These are phyloP conservation scores for Monosporascus cannonballus DNA, from an alignment of 2,329 filamentous ascomycete species.

Conservation along the genomic window DNA sequence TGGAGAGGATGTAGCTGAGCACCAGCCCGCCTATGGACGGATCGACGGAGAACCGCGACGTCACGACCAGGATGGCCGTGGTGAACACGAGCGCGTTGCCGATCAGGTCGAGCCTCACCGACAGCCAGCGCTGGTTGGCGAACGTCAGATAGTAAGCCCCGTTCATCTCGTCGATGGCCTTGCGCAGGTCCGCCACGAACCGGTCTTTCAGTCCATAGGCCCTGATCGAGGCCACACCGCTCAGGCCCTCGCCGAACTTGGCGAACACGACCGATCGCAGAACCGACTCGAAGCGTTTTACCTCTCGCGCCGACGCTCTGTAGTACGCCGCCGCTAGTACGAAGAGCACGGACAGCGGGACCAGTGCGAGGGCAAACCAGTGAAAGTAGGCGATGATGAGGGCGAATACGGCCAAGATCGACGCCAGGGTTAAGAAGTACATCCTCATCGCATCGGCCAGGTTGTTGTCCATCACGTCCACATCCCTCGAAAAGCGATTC, in stretches of 20 bases:
- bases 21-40: slow-evolving; percentile 85
- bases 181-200: slow-evolving; percentile 64
- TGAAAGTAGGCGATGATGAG: slow-evolving; percentile 94
- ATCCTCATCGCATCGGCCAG: slow-evolving; percentile 85
- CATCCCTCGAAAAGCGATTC: slow-evolving; percentile 91
- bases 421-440: slow-evolving; percentile 80
- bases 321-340: slow-evolving; percentile 82
- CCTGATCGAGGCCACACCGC: slow-evolving; percentile 76
- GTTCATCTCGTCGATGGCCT: slow-evolving; percentile 85
- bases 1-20: slow-evolving; percentile 85
- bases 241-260: slow-evolving; percentile 84
- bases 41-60: slow-evolving; percentile 76
- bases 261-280: slow-evolving; percentile 84
- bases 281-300: slow-evolving; percentile 90
- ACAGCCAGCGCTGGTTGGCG: slow-evolving; percentile 91
- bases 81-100: slow-evolving; percentile 81
- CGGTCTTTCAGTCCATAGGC: slow-evolving; percentile 78
- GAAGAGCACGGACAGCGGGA: slow-evolving; percentile 68
- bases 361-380: slow-evolving; percentile 65
- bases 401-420: slow-evolving; percentile 77
- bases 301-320: slow-evolving; percentile 81
- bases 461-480: slow-evolving; percentile 94
- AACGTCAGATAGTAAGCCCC: slow-evolving; percentile 92
- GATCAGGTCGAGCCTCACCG: slow-evolving; percentile 75
- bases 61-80: slow-evolving; percentile 85